phyloP scores from a whole-genome alignment of 1,284 basidiomycete genomes.

The Neolentinus lepideus region DNA sequence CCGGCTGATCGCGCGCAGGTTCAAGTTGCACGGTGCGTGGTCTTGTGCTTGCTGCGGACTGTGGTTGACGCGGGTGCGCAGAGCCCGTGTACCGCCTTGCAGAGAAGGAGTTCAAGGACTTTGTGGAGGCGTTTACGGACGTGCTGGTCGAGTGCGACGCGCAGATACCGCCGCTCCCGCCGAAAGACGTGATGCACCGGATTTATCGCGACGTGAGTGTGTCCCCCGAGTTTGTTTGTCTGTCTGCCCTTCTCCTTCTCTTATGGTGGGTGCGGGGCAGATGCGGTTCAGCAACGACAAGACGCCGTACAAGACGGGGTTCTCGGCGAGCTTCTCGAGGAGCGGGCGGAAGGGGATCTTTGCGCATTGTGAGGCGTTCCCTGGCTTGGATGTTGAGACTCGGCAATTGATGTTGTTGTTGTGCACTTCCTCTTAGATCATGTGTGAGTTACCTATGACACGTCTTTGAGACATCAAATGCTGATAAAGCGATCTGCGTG shows the following conservation, averaged over 20 bases:
- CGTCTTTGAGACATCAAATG: neutral
- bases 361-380: conserved; percentile 55
- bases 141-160: conserved; percentile 65
- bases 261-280: conserved; percentile 27
- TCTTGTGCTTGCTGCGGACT: neutral
- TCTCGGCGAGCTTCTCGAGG: conserved; percentile 75
- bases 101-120: conserved; percentile 84
- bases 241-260: neutral
- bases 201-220: conserved; percentile 73
- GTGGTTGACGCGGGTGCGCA: conserved; percentile 18
- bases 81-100: conserved; percentile 79
- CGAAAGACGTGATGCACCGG: conserved; percentile 81
- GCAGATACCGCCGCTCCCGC: conserved; percentile 78
- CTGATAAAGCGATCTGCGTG: neutral
- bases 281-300: conserved; percentile 91
- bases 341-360: conserved; percentile 77
- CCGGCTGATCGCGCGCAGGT: conserved; percentile 35
- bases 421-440: conserved; percentile 27
- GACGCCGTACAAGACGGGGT: conserved; percentile 83
- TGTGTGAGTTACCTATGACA: conserved; percentile 17
- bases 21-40: conserved; percentile 61
- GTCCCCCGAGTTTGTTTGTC: neutral
- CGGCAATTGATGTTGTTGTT: no score
- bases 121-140: conserved; percentile 66
- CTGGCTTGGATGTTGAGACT: no score